These are phyloP conservation scores for Candida glaebosa DNA, from an alignment of 805 yeast genomes.

Conservation along the genomic window DNA sequence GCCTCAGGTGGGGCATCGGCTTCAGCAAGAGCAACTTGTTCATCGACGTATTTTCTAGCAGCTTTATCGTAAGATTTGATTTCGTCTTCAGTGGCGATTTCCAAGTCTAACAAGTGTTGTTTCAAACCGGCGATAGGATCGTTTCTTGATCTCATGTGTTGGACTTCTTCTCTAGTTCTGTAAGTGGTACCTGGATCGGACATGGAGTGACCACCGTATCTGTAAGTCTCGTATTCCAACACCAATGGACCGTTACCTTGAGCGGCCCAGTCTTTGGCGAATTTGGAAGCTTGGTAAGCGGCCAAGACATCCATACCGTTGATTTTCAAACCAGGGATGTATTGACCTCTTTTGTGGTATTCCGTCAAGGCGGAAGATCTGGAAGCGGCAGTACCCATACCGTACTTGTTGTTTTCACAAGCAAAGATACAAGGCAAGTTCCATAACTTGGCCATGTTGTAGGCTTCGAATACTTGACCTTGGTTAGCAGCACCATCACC, in stretches of 20 bases:
- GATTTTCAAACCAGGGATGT: conserved; percentile 96
- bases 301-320: conserved; percentile 99
- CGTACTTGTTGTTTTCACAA: conserved; percentile 98
- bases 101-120: conserved; percentile 75
- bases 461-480: conserved; percentile 97
- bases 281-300: conserved; percentile 91
- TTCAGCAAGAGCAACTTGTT: conserved; percentile 92
- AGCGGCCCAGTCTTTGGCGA: conserved; percentile 94
- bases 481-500: conserved; percentile 99
- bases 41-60: conserved; percentile 93
- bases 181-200: conserved; percentile 99
- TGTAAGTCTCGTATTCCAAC: conserved; percentile 94
- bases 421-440: conserved; percentile 91
- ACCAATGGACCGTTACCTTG: conserved; percentile 95
- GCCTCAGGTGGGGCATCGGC: conserved; percentile 94
- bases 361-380: conserved; percentile 96
- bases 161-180: conserved; percentile 99
- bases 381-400: conserved; percentile 98
- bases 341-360: conserved; percentile 98
- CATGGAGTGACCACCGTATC: conserved; percentile 99
- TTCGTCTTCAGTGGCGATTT: conserved; percentile 91
- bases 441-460: conserved; percentile 99
- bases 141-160: conserved; percentile 97
- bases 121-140: conserved; percentile 98
- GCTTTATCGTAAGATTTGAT: conserved; percentile 92